Base-by-base conservation (phyloP, 257 asterid species). In the Dorcoceras hygrometricum region DNA sequence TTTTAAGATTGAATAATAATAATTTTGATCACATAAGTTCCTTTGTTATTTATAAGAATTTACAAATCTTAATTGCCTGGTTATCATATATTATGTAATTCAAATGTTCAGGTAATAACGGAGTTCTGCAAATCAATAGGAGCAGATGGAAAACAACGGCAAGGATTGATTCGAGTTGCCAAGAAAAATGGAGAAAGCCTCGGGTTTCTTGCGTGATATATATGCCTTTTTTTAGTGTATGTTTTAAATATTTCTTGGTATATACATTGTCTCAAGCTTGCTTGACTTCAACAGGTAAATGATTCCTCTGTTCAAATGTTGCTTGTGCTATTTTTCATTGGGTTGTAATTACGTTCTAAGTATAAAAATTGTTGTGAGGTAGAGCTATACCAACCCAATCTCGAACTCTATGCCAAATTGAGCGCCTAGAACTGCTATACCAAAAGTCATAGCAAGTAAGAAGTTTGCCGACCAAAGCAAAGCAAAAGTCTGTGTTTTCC, bases 181-280 rank as follows among this genome's bases (percentile, higher is more conserved):
- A 81, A 78, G 76, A 81, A 81, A 80, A 81, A 81, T 50, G 86
- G 84, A 25, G 84, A 81, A 55, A 78, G 36, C 69, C 86, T 76
- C 29, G 86, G 84, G 9, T 81, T 78, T 60, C 80, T 81, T 18
- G 86, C 86, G 59, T 78, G 71, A 43, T 16, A 16, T 14, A 14
- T 1, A 43, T 43, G 20, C 53, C 53, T 4, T 43, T 43, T 43
- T 39, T 39, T 10, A 10, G n/a, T 3, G 16, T 34, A 10, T 10
- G 18, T 39, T 39, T 39, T 39, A 2, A 39, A 16, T 14, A 43
- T 43, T 43, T 43, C 18, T 43, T 43, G 7, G 19, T 14, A 43
- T 12, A 14, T 43, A 43, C n/a, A n/a, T 39, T 1, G 50, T 39
- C n/a, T 39, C n/a, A 39, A 4, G 14, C 18, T 34, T 34, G 46